Conservation (phyloP, 805 yeast genomes). For the Lipomyces chichibuensis region DNA sequence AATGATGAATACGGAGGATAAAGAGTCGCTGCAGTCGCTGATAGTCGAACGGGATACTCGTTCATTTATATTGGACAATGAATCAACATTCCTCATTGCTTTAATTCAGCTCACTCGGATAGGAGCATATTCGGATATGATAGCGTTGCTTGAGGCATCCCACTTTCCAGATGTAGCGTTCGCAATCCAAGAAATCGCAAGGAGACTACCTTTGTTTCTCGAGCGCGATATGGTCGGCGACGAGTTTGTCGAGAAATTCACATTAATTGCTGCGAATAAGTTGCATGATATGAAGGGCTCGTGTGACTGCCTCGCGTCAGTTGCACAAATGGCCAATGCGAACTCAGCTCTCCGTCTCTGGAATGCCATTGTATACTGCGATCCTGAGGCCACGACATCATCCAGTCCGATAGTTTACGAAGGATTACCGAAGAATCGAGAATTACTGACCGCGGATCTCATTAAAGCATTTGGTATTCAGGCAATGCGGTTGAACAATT, state of each 20-base stretch:
- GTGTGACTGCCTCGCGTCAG: background rate
- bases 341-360: background rate
- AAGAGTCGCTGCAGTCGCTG: background rate
- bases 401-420: background rate
- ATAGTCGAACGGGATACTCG: background rate
- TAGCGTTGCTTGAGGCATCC: background rate
- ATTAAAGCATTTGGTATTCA: constrained; percentile 12
- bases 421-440: background rate
- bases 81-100: constrained; percentile 10
- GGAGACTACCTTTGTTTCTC: background rate
- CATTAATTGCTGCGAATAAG: background rate
- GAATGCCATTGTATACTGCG: background rate
- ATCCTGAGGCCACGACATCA: background rate
- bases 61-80: background rate
- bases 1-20: background rate
- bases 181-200: background rate
- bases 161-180: constrained; percentile 1
- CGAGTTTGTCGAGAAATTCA: background rate
- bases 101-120: constrained; percentile 7
- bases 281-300: background rate
- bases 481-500: constrained; percentile 6
- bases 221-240: background rate
- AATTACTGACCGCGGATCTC: constrained; percentile 6
- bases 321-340: background rate
- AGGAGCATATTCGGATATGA: constrained; percentile 1